Percentiles rank a stretch among this genome's conserved stretches.
phyloP scores from a whole-genome alignment of 208 protist species.

The Leishmania lainsoni region DNA sequence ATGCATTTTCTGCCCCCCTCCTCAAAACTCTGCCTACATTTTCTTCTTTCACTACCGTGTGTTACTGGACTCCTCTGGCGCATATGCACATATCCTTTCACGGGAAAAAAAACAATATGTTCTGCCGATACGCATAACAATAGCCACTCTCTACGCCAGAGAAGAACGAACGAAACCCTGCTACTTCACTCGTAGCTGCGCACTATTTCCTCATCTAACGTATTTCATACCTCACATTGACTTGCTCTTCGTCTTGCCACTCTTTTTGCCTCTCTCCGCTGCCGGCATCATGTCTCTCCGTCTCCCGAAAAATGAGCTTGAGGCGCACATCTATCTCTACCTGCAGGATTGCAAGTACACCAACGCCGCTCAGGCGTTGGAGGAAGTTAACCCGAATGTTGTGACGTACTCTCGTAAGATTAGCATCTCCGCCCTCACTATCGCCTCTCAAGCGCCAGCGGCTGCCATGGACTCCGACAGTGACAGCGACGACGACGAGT shows the following conservation, averaged over 20 bases:
- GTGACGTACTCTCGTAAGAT: constrained; percentile 55
- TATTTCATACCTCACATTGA: neutral
- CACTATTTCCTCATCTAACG: neutral
- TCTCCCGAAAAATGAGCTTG: constrained; percentile 79
- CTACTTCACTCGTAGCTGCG: neutral
- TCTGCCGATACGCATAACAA: constrained; percentile 16
- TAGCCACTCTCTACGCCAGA: neutral
- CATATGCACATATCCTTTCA: neutral
- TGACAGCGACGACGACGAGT: constrained; percentile 46
- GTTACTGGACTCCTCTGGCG: neutral
- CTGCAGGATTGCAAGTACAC: constrained; percentile 72
- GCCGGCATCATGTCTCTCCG: constrained; percentile 42
- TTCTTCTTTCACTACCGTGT: neutral
- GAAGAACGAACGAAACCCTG: neutral
- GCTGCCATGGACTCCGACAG: constrained; percentile 24
- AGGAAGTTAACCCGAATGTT: constrained; percentile 68
- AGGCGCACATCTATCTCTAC: constrained; percentile 89
- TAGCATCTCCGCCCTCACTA: constrained; percentile 53
- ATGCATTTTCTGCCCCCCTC: neutral
- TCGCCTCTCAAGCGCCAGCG: constrained; percentile 38
- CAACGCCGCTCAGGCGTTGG: constrained; percentile 68
- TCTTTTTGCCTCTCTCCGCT: neutral
- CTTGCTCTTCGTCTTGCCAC: neutral
- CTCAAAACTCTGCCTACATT: neutral
- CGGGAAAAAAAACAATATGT: neutral